phyloP scores from a whole-genome alignment of 495 filamentous ascomycete genomes.

The Neurospora sp. region DNA sequence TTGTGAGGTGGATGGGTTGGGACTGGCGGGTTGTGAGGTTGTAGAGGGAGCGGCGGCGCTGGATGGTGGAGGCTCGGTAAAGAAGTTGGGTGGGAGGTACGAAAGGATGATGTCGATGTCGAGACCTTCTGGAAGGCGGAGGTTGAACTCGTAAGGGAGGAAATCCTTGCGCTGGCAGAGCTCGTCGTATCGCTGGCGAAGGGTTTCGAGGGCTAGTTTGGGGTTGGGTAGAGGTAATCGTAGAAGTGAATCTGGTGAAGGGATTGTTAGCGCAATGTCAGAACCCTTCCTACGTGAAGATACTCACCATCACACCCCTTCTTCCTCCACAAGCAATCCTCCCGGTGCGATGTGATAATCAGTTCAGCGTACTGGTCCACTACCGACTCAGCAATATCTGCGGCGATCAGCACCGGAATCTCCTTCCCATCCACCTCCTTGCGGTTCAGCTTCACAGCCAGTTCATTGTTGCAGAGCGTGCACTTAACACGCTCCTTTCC shows the following conservation, averaged over 20 bases:
- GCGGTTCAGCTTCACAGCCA: constrained; percentile 70
- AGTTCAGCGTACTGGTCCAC: constrained; percentile 66
- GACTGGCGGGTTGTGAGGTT: constrained; percentile 7
- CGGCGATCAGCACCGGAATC: constrained; percentile 37
- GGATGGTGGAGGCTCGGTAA: constrained; percentile 29
- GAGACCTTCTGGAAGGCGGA: constrained; percentile 35
- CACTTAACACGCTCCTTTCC: constrained; percentile 76
- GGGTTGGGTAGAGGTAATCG: constrained; percentile 46
- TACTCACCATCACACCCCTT: constrained; percentile 70
- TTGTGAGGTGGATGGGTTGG: neutral
- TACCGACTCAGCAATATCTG: constrained; percentile 52
- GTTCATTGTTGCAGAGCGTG: constrained; percentile 67
- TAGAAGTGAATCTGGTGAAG: constrained; percentile 36
- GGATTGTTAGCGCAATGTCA: constrained; percentile 33
- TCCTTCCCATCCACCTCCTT: constrained; percentile 56
- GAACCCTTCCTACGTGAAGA: neutral
- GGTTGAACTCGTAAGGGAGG: constrained; percentile 43
- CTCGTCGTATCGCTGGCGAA: constrained; percentile 53
- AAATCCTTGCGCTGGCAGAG: constrained; percentile 35
- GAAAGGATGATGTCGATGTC: constrained; percentile 39
- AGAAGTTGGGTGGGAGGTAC: constrained; percentile 37
- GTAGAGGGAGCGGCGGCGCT: neutral
- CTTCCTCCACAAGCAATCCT: constrained; percentile 77
- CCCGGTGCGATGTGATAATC: constrained; percentile 68
- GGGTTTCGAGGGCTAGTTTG: constrained; percentile 41